phyloP scores from a whole-genome alignment of 768 basidiomycete species.

The Termitomyces sp. region DNA sequence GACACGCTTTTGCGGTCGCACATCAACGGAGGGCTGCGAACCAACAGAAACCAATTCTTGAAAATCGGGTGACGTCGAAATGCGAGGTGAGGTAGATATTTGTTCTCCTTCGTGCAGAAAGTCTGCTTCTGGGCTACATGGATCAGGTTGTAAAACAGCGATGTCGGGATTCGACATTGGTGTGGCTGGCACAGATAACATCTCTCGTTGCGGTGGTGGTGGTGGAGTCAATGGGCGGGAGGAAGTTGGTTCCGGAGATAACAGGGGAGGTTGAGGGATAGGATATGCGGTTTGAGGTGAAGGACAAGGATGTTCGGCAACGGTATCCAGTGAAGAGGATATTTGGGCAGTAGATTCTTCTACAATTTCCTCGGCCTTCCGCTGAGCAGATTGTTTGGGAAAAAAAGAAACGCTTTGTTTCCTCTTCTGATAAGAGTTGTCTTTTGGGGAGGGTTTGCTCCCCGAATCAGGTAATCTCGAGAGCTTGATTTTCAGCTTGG shows the following conservation, averaged over 20 bases:
- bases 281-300: neutral
- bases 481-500: slow-evolving; percentile 32
- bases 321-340: neutral
- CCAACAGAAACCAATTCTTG: neutral
- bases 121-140: slow-evolving; percentile 10
- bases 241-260: neutral
- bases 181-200: slow-evolving; percentile 9
- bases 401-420: slow-evolving; percentile 13
- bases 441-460: slow-evolving; percentile 18
- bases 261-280: neutral
- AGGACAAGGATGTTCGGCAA: neutral
- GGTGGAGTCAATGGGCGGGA: neutral
- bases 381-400: slow-evolving; percentile 12
- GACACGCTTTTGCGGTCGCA: slow-evolving; percentile 12
- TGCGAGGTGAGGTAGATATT: neutral
- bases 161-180: slow-evolving; percentile 26
- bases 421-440: slow-evolving; percentile 20
- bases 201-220: neutral
- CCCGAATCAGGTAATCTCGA: slow-evolving; percentile 9
- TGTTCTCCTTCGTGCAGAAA: neutral
- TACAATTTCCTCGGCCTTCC: neutral
- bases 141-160: slow-evolving; percentile 10
- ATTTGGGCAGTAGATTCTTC: neutral
- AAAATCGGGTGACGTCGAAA: slow-evolving; percentile 4
- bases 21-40: neutral